phyloP scores from a whole-genome alignment of 1,139 yeast genomes.

The Blastobotrys ciferrii region DNA sequence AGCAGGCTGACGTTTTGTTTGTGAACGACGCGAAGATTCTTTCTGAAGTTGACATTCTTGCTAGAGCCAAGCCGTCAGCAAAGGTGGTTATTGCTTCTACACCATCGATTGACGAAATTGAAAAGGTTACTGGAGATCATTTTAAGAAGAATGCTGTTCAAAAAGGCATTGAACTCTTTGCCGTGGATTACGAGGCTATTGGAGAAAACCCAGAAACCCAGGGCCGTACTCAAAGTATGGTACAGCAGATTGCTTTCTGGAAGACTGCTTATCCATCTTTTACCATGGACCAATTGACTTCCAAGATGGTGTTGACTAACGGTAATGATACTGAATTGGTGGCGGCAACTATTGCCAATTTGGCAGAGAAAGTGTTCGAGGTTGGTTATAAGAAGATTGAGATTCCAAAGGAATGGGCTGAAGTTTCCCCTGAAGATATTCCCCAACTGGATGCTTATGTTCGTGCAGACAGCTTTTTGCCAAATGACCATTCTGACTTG shows the following conservation, averaged over 20 bases:
- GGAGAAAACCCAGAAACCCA: slow-evolving; percentile 54
- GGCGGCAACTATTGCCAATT: slow-evolving; percentile 75
- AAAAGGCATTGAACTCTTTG: slow-evolving; percentile 51
- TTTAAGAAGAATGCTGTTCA: slow-evolving; percentile 57
- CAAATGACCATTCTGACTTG: slow-evolving; percentile 46
- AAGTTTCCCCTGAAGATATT: slow-evolving; percentile 37
- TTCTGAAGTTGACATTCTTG: slow-evolving; percentile 56
- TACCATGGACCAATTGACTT: slow-evolving; percentile 62
- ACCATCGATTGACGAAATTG: slow-evolving; percentile 43
- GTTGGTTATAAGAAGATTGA: slow-evolving; percentile 38
- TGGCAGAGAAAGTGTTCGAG: slow-evolving; percentile 41
- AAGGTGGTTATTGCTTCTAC: slow-evolving; percentile 51
- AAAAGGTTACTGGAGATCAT: slow-evolving; percentile 51
- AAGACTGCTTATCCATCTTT: slow-evolving; percentile 57
- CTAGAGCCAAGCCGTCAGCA: slow-evolving; percentile 58
- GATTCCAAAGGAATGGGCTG: slow-evolving; percentile 29
- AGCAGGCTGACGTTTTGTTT: slow-evolving; percentile 60
- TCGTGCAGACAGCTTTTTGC: slow-evolving; percentile 44
- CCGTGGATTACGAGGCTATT: slow-evolving; percentile 30
- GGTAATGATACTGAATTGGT: slow-evolving; percentile 81
- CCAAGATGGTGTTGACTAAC: slow-evolving; percentile 75
- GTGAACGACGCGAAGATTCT: slow-evolving; percentile 60
- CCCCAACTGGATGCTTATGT: slow-evolving; percentile 27
- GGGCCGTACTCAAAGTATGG: slow-evolving; percentile 74
- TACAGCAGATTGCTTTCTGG: slow-evolving; percentile 82